A percentile compares a stretch with the other conserved stretches of the same genome.
Evolutionary conservation across 306 rosid species (phyloP).

Genomic region (Neltuma alba): DNA sequence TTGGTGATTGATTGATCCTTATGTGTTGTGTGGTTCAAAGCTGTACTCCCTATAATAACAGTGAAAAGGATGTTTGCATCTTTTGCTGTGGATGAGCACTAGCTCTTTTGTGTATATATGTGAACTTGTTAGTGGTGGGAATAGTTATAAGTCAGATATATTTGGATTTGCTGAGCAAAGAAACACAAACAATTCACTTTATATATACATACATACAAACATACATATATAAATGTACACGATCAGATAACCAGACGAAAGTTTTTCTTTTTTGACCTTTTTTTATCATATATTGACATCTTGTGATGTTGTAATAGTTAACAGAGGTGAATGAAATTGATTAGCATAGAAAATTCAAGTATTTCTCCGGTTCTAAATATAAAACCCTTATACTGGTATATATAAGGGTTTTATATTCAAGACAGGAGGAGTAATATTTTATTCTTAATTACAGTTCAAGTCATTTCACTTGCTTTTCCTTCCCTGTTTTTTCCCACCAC

Average conservation of each 20-base stretch:
- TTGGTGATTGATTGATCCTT: constrained; percentile 17
- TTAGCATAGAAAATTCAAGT: neutral
- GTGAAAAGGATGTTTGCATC: constrained; percentile 35
- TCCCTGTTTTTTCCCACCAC: neutral
- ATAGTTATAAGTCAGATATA: neutral
- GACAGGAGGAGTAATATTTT: too few species aligned
- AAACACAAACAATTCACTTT: neutral
- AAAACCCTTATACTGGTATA: too few species aligned
- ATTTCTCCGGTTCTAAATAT: too few species aligned
- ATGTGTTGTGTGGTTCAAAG: constrained; percentile 27
- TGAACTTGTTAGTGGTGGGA: neutral
- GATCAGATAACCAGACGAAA: constrained; percentile 9
- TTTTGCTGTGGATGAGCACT: constrained; percentile 17
- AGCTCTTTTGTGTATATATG: neutral
- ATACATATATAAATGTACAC: too few species aligned
- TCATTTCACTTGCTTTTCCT: neutral
- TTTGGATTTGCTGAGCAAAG: neutral
- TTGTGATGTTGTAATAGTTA: neutral
- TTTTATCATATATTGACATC: neutral
- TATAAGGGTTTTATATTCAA: too few species aligned
- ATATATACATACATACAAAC: too few species aligned
- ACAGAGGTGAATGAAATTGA: neutral
- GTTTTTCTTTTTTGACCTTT: neutral
- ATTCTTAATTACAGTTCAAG: too few species aligned
- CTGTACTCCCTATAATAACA: constrained; percentile 33